Evolutionary conservation across 139 green algal genomes (phyloP).

Genomic region (Chlamydomonas applanata): DNA sequence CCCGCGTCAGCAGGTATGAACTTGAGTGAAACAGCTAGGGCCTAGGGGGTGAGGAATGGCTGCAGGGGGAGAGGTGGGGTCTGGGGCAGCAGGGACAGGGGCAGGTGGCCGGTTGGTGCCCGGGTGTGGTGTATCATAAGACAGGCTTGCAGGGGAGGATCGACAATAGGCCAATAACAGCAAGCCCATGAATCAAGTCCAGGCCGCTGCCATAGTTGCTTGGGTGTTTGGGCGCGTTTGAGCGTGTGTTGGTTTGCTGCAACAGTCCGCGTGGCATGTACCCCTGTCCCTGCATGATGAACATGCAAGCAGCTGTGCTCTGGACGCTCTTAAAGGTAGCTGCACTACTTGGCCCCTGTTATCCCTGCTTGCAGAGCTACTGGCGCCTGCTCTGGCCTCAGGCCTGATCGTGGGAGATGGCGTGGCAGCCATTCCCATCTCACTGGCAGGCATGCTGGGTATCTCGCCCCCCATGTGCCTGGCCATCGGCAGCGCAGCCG

Average conservation of each 20-base stretch:
- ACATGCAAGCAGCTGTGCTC: conserved; percentile 16
- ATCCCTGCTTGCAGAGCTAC: conserved; percentile 9
- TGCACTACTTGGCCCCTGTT: conserved; percentile 6
- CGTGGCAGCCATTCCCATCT: conserved; percentile 30
- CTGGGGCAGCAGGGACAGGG: no score
- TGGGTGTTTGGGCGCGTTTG: no score
- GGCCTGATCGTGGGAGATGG: conserved; percentile 44
- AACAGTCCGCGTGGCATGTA: background rate
- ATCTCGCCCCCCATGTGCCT: conserved; percentile 3
- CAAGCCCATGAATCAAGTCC: no score
- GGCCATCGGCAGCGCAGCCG: background rate
- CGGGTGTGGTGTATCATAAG: no score
- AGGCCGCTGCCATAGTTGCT: no score
- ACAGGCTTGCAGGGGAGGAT: no score
- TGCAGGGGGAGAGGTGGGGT: no score
- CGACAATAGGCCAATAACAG: no score
- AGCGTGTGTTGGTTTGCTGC: no score
- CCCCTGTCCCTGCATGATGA: background rate
- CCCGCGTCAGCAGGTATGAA: background rate
- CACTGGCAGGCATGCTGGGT: conserved; percentile 24
- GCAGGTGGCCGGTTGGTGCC: no score
- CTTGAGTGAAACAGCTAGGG: background rate
- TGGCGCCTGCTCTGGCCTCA: conserved; percentile 21
- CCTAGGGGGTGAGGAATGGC: no score
- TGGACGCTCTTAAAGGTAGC: background rate